Base-by-base conservation (phyloP, 139 green algal species). In the Asterochloris sp. region DNA sequence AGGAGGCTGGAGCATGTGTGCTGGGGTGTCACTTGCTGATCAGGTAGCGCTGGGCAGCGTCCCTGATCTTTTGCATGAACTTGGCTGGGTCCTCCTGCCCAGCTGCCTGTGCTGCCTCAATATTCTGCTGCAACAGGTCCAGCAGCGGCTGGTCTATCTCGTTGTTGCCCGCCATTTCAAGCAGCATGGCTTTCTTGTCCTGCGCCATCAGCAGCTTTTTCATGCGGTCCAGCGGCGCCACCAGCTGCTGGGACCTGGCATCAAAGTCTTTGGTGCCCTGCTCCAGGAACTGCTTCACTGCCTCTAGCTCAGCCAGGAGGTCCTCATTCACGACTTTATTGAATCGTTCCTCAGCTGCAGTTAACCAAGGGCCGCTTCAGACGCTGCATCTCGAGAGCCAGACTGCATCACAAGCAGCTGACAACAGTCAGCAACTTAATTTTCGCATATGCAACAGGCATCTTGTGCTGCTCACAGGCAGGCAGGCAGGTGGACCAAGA, bases 41-140 rank as follows among this genome's bases (percentile, higher is more conserved):
- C 69, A 94, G n/a, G 78, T 91, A 96, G 77, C 91, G 93, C 54
- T 79, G 47, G 12, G 87, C 87, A 54, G 93, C 93, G 71, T 86
- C 88, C 60, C 87, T 79, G 23, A 97, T 90, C 85, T 96, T 96
- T 74, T 91, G 84, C 94, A 97, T 96, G 79, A 97, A 97, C 74
- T 92, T 80, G 0, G 85, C 92, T 27, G 89, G 88, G 15, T 93
- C 76, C 23, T 90, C 83, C 83, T 96, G 89, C 28, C 90, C 89
- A 16, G 91, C 90, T 24, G 64, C 84, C 23, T 81, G 79, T 29
- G 94, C 94, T 13, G 87, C 89, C 24, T 95, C 88, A 62, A 95
- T 95, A 81, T 98, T 98, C 78, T 96, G 89, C 78, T 95, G 83
- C 71, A 96, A 82, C 80, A 98, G 83, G 68, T 94, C 84, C 71